Percentiles rank a stretch among this genome's conserved stretches.
Evolutionary conservation across 768 basidiomycete species (phyloP).

Genomic region (Termitomyces bulborhizus): DNA sequence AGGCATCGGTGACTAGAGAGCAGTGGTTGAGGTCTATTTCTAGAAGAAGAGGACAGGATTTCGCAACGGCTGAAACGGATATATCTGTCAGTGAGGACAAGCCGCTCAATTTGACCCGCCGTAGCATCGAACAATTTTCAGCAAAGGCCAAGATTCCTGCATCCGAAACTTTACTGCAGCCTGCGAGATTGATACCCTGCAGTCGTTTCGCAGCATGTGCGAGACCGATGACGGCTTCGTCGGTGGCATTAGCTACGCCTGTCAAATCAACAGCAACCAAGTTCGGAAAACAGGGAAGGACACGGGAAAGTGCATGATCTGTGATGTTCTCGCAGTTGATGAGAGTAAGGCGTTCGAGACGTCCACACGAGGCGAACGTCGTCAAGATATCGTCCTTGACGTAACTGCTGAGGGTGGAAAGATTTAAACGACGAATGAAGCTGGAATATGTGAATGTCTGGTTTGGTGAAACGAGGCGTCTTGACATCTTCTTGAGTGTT

Average conservation of each 20-base stretch:
- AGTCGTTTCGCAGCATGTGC: constrained; percentile 65
- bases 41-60: constrained; percentile 77
- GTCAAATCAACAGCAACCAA: constrained; percentile 85
- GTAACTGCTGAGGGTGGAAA: constrained; percentile 61
- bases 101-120: constrained; percentile 85
- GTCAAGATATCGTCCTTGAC: constrained; percentile 72
- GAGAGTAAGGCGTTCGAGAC: constrained; percentile 85
- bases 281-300: constrained; percentile 67
- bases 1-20: constrained; percentile 65
- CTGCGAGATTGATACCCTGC: constrained; percentile 88
- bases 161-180: constrained; percentile 79
- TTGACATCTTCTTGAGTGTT: constrained; percentile 75
- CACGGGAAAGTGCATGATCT: constrained; percentile 51
- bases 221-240: constrained; percentile 66
- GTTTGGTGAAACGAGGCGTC: constrained; percentile 53
- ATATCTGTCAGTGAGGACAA: constrained; percentile 70
- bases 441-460: constrained; percentile 83
- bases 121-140: constrained; percentile 63
- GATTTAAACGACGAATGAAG: constrained; percentile 90
- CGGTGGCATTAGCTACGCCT: constrained; percentile 61
- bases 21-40: constrained; percentile 93
- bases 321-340: constrained; percentile 70
- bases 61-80: constrained; percentile 70
- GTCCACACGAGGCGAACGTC: constrained; percentile 65
- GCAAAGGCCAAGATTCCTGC: constrained; percentile 74